phyloP scores from a whole-genome alignment of 208 protist species.

The Lotmaria passim region DNA sequence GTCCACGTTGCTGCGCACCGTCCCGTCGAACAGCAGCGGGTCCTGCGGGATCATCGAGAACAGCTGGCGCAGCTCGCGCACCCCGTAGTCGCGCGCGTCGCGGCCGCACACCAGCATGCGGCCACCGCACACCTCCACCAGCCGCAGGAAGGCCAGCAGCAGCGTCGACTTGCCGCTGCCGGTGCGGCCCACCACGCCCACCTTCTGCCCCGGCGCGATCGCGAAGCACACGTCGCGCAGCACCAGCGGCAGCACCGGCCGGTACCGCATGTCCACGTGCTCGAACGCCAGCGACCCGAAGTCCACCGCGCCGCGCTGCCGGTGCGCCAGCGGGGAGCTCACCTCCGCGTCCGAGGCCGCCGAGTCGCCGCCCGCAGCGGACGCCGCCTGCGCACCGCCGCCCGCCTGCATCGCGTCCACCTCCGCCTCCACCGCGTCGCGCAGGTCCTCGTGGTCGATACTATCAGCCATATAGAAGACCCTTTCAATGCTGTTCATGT shows the following conservation, averaged over 20 bases:
- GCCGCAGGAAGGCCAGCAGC: too few relatives aligned
- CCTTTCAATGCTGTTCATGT: too few relatives aligned
- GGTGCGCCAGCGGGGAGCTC: too few relatives aligned
- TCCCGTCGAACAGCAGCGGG: constrained; percentile 83
- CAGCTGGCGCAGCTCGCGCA: constrained; percentile 59
- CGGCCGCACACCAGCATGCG: constrained; percentile 47
- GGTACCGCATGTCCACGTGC: constrained; percentile 78
- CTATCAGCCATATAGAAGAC: constrained; percentile 37
- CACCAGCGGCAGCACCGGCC: constrained; percentile 70
- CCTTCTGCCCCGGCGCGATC: too few relatives aligned
- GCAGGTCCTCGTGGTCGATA: constrained; percentile 47
- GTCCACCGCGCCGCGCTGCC: neutral
- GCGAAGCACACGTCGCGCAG: too few relatives aligned
- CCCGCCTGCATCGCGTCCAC: neutral
- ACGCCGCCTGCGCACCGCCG: neutral
- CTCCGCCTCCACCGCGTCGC: neutral
- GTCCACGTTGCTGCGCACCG: constrained; percentile 79
- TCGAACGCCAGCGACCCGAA: constrained; percentile 54
- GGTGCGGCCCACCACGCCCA: too few relatives aligned
- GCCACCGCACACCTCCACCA: too few relatives aligned
- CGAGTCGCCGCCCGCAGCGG: too few relatives aligned
- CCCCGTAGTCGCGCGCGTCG: constrained; percentile 39
- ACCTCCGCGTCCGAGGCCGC: too few relatives aligned
- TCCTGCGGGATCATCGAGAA: constrained; percentile 89
- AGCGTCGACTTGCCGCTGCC: too few relatives aligned